phyloP scores from a whole-genome alignment of 495 filamentous ascomycete species.

The Daldinia childiae region DNA sequence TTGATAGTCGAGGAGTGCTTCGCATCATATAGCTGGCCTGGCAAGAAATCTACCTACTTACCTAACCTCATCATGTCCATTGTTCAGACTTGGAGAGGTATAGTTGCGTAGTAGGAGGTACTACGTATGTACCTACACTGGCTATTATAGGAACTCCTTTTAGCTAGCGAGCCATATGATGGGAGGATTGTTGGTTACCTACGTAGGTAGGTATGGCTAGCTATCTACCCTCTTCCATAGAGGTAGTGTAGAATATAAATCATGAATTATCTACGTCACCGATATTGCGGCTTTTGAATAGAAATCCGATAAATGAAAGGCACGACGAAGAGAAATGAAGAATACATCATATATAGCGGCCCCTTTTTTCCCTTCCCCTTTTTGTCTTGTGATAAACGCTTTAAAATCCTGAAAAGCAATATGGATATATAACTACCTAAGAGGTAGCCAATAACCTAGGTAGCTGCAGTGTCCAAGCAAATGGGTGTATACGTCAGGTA shows the following conservation, averaged over 20 bases:
- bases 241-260: neutral
- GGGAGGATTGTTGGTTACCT: neutral
- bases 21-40: neutral
- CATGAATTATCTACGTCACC: neutral
- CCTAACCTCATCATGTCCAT: neutral
- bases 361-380: neutral
- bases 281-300: neutral
- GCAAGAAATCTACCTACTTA: neutral
- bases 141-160: neutral
- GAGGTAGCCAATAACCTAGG: neutral
- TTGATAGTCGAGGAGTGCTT: neutral
- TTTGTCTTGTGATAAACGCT: neutral
- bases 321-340: neutral
- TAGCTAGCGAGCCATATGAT: neutral
- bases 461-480: no score
- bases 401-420: neutral
- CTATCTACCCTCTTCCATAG: neutral
- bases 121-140: neutral
- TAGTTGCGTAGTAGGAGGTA: neutral
- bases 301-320: neutral
- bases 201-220: neutral
- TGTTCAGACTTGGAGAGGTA: neutral
- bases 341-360: neutral
- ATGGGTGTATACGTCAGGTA: neutral
- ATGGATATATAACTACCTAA: neutral